These are phyloP conservation scores for Penicillium tannophilum DNA, from an alignment of 495 filamentous ascomycete genomes.

Conservation along the genomic window DNA sequence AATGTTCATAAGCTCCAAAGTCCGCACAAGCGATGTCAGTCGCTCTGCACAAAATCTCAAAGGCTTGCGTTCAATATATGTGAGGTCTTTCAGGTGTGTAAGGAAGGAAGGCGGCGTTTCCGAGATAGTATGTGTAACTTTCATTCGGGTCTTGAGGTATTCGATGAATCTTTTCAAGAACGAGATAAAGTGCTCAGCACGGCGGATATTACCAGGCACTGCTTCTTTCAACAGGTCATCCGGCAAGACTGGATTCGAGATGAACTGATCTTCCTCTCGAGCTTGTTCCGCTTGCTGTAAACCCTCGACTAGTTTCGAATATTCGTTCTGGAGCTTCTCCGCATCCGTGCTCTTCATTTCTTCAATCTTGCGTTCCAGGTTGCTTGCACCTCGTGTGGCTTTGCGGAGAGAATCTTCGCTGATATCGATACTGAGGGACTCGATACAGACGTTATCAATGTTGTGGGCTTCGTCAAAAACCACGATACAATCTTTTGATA, in stretches of 20 bases:
- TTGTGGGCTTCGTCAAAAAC: slow-evolving; percentile 99
- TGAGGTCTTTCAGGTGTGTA: slow-evolving; percentile 88
- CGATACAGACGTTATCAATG: slow-evolving; percentile 99
- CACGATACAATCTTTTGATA: slow-evolving; percentile 97
- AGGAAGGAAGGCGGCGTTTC: slow-evolving; percentile 96
- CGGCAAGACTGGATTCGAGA: slow-evolving; percentile 75
- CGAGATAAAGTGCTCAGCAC: slow-evolving; percentile 94
- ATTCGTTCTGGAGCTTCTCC: slow-evolving; percentile 91
- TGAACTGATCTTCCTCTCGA: slow-evolving; percentile 91
- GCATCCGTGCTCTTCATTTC: slow-evolving; percentile 94
- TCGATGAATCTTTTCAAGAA: slow-evolving; percentile 97
- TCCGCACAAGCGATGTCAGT: slow-evolving; percentile 90
- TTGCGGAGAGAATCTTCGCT: slow-evolving; percentile 90
- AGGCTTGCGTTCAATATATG: slow-evolving; percentile 97
- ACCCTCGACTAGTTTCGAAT: slow-evolving; percentile 92
- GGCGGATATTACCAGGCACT: slow-evolving; percentile 92
- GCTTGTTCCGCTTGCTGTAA: slow-evolving; percentile 84
- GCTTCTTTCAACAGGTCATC: slow-evolving; percentile 67
- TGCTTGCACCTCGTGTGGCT: slow-evolving; percentile 85
- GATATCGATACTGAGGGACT: slow-evolving; percentile 93
- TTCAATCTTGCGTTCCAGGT: slow-evolving; percentile 83
- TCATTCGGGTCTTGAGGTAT: slow-evolving; percentile 98
- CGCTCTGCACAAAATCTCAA: slow-evolving; percentile 95
- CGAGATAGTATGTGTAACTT: slow-evolving; percentile 93
- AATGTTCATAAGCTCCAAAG: slow-evolving; percentile 94